These are phyloP conservation scores for Plicaturopsis crispa DNA, from an alignment of 768 basidiomycete species.

Conservation along the genomic window DNA sequence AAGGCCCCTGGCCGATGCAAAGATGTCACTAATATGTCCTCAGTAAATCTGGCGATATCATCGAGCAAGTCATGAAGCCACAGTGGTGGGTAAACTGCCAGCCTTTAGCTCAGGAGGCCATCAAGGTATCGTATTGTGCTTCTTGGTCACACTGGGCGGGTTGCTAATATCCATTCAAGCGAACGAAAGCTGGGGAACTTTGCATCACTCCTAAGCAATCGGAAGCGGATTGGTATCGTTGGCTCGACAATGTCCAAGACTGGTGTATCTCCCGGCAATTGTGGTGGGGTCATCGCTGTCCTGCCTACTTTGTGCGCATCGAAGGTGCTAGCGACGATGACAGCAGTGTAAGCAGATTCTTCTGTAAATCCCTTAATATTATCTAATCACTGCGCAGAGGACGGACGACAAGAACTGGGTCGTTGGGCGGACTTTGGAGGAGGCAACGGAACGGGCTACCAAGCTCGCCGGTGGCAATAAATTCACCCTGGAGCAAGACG, in stretches of 20 bases:
- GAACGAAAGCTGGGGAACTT: slow-evolving; percentile 84
- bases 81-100: slow-evolving; percentile 99
- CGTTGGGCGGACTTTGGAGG: slow-evolving; percentile 69
- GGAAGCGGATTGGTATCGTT: slow-evolving; percentile 92
- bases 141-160: background rate
- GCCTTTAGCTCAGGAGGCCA: slow-evolving; percentile 82
- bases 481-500: slow-evolving; percentile 85
- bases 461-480: slow-evolving; percentile 54
- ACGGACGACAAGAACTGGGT: slow-evolving; percentile 85
- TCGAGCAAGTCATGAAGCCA: slow-evolving; percentile 91
- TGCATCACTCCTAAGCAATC: slow-evolving; percentile 76
- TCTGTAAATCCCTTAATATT: slow-evolving; percentile 30
- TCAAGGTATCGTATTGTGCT: slow-evolving; percentile 47
- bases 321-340: slow-evolving; percentile 68
- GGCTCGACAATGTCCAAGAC: slow-evolving; percentile 93
- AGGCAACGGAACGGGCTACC: slow-evolving; percentile 73
- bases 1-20: too few relatives aligned
- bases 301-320: slow-evolving; percentile 86
- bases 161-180: slow-evolving; percentile 34
- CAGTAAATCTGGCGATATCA: slow-evolving; percentile 94
- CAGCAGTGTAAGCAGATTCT: too few relatives aligned
- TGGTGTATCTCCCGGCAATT: slow-evolving; percentile 99
- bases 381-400: slow-evolving; percentile 25
- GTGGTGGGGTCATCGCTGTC: slow-evolving; percentile 98
- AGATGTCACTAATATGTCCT: too few relatives aligned